Evolutionary conservation across 2,329 filamentous ascomycete species (phyloP).

Genomic region (Purpureocillium lavendulum): DNA sequence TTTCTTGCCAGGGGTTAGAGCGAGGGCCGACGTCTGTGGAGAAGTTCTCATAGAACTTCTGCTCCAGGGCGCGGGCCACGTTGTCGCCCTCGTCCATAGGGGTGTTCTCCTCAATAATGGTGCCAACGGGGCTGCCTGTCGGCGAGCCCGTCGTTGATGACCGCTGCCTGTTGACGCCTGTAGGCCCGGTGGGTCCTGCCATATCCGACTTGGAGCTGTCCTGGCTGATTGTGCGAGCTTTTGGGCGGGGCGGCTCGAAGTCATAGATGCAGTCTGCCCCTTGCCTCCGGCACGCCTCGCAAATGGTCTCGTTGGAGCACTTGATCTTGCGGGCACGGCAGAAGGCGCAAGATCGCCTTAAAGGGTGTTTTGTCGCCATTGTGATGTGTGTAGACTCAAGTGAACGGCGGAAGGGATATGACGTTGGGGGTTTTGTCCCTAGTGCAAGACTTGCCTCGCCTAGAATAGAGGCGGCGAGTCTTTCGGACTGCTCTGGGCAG

Average conservation of each 20-base stretch:
- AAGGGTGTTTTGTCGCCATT: conserved; percentile 22
- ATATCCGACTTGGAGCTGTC: conserved; percentile 14
- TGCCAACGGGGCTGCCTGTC: conserved; percentile 14
- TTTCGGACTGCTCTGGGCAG: too few relatives aligned
- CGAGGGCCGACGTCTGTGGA: conserved; percentile 7
- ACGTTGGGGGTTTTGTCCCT: too few relatives aligned
- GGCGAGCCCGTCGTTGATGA: conserved; percentile 16
- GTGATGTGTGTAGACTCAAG: background rate
- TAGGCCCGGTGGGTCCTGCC: conserved; percentile 7
- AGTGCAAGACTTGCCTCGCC: too few relatives aligned
- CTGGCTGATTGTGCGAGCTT: conserved; percentile 17
- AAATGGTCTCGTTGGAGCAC: conserved; percentile 28
- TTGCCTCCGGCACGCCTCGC: conserved; percentile 26
- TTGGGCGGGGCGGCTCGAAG: conserved; percentile 22
- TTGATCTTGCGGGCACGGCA: conserved; percentile 30
- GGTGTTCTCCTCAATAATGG: conserved; percentile 12
- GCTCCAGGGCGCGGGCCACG: conserved; percentile 20
- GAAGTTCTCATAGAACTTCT: conserved; percentile 20
- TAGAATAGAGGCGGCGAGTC: too few relatives aligned
- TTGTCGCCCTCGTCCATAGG: conserved; percentile 12
- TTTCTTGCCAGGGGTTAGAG: conserved; percentile 14
- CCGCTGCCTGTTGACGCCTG: conserved; percentile 13
- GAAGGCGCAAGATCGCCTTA: conserved; percentile 26
- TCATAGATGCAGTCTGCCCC: conserved; percentile 29
- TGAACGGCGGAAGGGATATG: too few relatives aligned